These are phyloP conservation scores for Pyrus bretschneideri DNA, from an alignment of 306 rosid species.

Conservation along the genomic window DNA sequence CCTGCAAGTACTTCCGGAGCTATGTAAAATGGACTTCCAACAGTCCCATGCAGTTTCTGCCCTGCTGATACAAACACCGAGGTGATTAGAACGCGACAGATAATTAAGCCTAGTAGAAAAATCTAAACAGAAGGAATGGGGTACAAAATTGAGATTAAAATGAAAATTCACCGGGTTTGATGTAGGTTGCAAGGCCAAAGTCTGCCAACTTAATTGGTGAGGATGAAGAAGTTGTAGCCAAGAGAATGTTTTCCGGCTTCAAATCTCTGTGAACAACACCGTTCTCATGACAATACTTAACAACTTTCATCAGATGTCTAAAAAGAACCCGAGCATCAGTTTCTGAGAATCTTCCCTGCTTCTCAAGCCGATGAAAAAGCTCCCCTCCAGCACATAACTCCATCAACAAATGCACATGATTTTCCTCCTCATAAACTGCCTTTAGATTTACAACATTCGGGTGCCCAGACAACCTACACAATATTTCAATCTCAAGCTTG, in stretches of 20 bases:
- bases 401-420: conserved; percentile 73
- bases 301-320: conserved; percentile 72
- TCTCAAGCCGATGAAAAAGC: conserved; percentile 66
- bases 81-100: not conserved
- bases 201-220: conserved; percentile 82
- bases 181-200: conserved; percentile 86
- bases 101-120: not conserved
- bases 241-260: conserved; percentile 78
- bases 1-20: conserved; percentile 82
- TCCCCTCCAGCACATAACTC: conserved; percentile 91
- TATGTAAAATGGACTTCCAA: conserved; percentile 85
- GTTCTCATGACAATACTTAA: conserved; percentile 71
- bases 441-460: conserved; percentile 76
- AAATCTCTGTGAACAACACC: conserved; percentile 77
- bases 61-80: conserved; percentile 42
- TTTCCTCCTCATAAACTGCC: conserved; percentile 79
- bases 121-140: not conserved
- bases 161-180: conserved; percentile 52
- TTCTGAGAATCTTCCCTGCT: conserved; percentile 71
- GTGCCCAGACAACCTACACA: conserved; percentile 72
- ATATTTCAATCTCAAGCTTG: conserved; percentile 74
- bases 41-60: conserved; percentile 65
- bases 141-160: conserved; percentile 2
- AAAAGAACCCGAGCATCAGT: conserved; percentile 59
- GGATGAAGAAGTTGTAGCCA: conserved; percentile 57